phyloP scores from a whole-genome alignment of 257 asterid species.

The Solanum appendiculatum region DNA sequence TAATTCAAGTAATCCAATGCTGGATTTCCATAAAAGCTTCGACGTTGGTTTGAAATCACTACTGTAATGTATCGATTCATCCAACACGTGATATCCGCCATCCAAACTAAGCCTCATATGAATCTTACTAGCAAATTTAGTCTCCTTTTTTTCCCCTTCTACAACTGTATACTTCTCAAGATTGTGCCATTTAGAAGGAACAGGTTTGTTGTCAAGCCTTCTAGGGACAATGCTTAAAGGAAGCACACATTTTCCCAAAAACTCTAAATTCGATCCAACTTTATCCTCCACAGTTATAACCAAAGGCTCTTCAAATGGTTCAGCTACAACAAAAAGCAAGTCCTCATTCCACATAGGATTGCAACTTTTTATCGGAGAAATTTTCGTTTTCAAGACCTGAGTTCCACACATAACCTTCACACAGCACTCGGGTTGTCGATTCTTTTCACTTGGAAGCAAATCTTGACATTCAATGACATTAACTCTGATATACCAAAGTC shows the following conservation, averaged over 20 bases:
- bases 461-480: constrained; percentile 77
- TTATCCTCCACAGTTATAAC: constrained; percentile 49
- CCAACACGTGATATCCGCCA: constrained; percentile 85
- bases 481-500: constrained; percentile 75
- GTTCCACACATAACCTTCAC: constrained; percentile 46
- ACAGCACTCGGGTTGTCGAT: constrained; percentile 37
- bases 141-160: constrained; percentile 48
- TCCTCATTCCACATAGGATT: constrained; percentile 82
- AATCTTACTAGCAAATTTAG: constrained; percentile 72
- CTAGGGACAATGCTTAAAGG: constrained; percentile 22
- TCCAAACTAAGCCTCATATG: constrained; percentile 64
- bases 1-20: constrained; percentile 61
- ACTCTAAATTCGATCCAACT: constrained; percentile 32
- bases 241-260: constrained; percentile 41
- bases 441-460: constrained; percentile 42
- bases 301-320: constrained; percentile 73
- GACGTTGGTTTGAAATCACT: constrained; percentile 73
- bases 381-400: constrained; percentile 41
- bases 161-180: constrained; percentile 47
- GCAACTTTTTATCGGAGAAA: constrained; percentile 22
- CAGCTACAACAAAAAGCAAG: constrained; percentile 57
- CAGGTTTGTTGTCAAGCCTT: constrained; percentile 63
- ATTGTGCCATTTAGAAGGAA: constrained; percentile 60
- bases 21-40: constrained; percentile 57
- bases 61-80: constrained; percentile 60